Evolutionary conservation across 306 rosid genomes (phyloP), one percentile per base, ranked within the genome.

Genomic region (Trichosanthes cucumerina): DNA sequence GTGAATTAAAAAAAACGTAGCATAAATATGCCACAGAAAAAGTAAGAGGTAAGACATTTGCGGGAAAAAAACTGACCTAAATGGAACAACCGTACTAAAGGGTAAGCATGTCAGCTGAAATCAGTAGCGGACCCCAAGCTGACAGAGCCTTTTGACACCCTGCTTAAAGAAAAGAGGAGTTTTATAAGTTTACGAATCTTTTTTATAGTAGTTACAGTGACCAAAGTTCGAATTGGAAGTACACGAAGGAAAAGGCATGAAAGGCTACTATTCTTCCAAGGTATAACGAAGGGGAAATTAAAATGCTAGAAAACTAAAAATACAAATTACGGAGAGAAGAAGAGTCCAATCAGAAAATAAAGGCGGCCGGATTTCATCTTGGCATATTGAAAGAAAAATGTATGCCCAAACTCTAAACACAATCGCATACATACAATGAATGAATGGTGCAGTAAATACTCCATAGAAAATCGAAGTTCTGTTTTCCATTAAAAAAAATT

Each of bases 91-190:
- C 89, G 89, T 84, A 87, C 80, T 85, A 85, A 89, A 85, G 92
- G 87, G 92, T 90, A 76, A 85, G 84, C 92, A 87, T 85, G 87
- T 89, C 89, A 89, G 87, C 90, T 87, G 90, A 87, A 85, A 87
- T 87, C 90, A 85, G 85, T 87, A 82, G 88, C 88, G 76, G 92
- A 88, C 85, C 89, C 89, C 85, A 85, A 83, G 85, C 87, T 89
- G 92, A 89, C 90, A 87, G 77, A 73, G 90, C 89, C 90, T 87
- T 87, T 85, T 49, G 86, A 87, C 81, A 80, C 86, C 92, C 92
- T 89, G 92, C 92, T 89, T 88, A 84, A 78, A 86, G 88, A 87
- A 87, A 87, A 89, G 84, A 88, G 73, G 89, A 89, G 88, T 85
- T 85, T 80, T 83, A 85, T 89, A 87, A 89, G 92, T 56, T 82